Evolutionary conservation across 169 alveolate species (phyloP).

Genomic region (Cryptosporidium tyzzeri): DNA sequence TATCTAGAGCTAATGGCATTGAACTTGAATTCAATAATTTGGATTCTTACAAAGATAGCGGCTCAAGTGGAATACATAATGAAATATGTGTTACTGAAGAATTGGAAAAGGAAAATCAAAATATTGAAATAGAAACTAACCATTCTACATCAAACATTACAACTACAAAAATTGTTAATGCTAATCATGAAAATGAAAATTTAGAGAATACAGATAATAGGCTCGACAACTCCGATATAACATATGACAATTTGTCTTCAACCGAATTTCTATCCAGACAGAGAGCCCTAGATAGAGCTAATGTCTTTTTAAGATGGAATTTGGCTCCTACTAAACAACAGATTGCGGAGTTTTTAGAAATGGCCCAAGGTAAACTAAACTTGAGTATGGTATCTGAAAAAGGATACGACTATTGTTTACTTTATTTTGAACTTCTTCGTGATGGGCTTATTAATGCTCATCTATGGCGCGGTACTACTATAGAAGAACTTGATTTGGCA

Average conservation of each 20-base stretch:
- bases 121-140: neutral
- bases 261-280: constrained; percentile 60
- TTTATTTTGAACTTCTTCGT: constrained; percentile 62
- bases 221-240: neutral
- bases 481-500: constrained; percentile 21
- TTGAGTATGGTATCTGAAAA: constrained; percentile 66
- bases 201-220: neutral
- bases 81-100: neutral
- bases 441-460: constrained; percentile 55
- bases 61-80: neutral
- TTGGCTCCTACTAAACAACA: constrained; percentile 52
- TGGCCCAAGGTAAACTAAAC: constrained; percentile 71
- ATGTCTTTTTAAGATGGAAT: constrained; percentile 72
- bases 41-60: neutral
- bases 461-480: constrained; percentile 50
- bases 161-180: neutral
- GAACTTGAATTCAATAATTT: neutral
- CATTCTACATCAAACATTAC: neutral
- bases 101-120: neutral
- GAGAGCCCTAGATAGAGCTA: constrained; percentile 71
- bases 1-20: neutral
- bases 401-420: constrained; percentile 70
- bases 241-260: neutral
- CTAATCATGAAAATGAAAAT: constrained; percentile 8
- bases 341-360: constrained; percentile 46